phyloP scores from a whole-genome alignment of 495 filamentous ascomycete genomes.

The Neurospora sp. region DNA sequence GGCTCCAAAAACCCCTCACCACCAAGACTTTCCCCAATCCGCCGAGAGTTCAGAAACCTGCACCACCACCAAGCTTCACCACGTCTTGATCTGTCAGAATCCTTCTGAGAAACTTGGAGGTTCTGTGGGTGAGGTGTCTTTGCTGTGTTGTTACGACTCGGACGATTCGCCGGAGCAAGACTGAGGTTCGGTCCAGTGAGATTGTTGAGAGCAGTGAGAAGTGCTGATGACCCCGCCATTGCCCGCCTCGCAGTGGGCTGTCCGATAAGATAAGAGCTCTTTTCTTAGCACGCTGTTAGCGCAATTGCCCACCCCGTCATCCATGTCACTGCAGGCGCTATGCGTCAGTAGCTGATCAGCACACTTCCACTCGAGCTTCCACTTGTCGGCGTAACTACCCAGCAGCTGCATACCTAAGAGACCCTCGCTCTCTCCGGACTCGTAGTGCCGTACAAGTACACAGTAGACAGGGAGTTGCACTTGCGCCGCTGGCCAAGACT shows the following conservation, averaged over 20 bases:
- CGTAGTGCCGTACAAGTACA: background rate
- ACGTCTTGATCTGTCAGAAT: background rate
- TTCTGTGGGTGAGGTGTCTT: background rate
- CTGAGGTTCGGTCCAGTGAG: background rate
- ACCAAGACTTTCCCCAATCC: background rate
- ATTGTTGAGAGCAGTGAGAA: background rate
- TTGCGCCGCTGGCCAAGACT: background rate
- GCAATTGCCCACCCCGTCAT: background rate
- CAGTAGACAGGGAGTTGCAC: background rate
- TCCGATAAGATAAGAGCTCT: constrained; percentile 9
- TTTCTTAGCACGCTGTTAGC: background rate
- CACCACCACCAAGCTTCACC: background rate
- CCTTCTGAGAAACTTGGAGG: background rate
- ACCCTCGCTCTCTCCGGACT: background rate
- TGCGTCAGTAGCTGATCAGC: background rate
- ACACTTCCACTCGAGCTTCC: background rate
- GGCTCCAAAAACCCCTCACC: background rate
- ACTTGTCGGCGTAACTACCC: background rate
- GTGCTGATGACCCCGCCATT: background rate
- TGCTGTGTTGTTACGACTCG: background rate
- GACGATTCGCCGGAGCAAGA: background rate
- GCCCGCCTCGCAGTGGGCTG: background rate
- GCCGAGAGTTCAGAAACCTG: background rate
- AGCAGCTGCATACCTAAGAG: background rate
- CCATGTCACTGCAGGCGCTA: background rate